Base-by-base conservation (phyloP, 78 protist genomes). In the Guillardia theta region DNA sequence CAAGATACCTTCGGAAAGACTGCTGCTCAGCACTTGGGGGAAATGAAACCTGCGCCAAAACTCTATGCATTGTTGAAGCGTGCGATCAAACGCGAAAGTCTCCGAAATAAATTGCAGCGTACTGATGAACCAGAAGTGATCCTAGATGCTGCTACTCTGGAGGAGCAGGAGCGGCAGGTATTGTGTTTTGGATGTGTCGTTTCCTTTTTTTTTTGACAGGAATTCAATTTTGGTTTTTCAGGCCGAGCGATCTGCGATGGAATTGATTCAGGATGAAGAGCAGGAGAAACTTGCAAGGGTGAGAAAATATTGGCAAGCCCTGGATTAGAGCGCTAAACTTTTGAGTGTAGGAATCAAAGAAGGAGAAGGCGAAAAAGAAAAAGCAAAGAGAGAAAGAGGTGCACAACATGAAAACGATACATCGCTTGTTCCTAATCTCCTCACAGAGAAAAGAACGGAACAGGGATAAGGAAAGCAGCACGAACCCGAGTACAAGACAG, bases 41-140 rank as follows among this genome's bases (percentile, higher is more conserved):
- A 70, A 37, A 27, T 70, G 45, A 70, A 70, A 43, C 87, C 87
- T 27, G 87, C 87, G 30, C 87, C 87, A 12, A 70, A 70, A 43
- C 87, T 70, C 87, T 70, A 70, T 43, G 10, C 87, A 37, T 43
- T 70, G 47, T 43, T 70, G 47, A 70, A 70, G 87, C 45, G 90
- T 5, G 90, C 90, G 41, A 78, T 78, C 50, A 78, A 78, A 30
- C 90, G 90, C 45, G 90, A 78, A 50, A 78, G 48, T 48, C 90
- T 78, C 50, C 90, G 90, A 46, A 37, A 43, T 48, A 78, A 78
- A 50, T 48, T 78, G 53, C 48, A 44, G 8, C 45, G 90, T 22
- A 10, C 50, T 27, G 90, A 78, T 10, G 90, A 78, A 50, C 90
- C 90, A 12, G 83, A 70, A 43, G 41, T 15, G 45, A 12, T 4